phyloP scores from a whole-genome alignment of 2,329 filamentous ascomycete genomes.

The Didymella lethalis region DNA sequence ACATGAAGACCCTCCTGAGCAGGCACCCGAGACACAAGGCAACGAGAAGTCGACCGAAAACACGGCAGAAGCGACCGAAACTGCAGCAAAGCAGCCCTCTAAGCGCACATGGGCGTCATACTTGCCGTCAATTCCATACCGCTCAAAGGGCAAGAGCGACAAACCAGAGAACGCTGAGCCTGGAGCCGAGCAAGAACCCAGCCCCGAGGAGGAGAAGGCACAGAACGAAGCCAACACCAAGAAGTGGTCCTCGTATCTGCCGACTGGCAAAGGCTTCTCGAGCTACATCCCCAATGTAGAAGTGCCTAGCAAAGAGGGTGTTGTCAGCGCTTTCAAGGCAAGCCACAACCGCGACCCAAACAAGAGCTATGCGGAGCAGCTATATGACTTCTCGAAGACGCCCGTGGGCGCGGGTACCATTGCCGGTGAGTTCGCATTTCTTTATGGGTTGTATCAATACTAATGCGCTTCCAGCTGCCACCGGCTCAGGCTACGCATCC shows the following conservation, averaged over 20 bases:
- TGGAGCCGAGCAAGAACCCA: constrained; percentile 32
- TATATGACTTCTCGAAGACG: constrained; percentile 60
- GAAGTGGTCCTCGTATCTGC: constrained; percentile 58
- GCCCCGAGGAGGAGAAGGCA: constrained; percentile 40
- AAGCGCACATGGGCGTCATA: constrained; percentile 52
- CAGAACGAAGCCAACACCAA: constrained; percentile 48
- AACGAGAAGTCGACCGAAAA: constrained; percentile 30
- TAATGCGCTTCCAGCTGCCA: constrained; percentile 46
- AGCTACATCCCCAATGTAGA: constrained; percentile 56
- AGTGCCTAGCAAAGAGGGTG: constrained; percentile 49
- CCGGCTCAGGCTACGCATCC: constrained; percentile 57
- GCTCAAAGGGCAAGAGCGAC: constrained; percentile 35
- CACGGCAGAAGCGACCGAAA: constrained; percentile 14
- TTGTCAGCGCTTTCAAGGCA: constrained; percentile 56
- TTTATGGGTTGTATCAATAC: not conserved
- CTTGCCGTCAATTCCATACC: constrained; percentile 50
- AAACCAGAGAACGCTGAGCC: constrained; percentile 29
- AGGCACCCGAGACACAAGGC: constrained; percentile 39
- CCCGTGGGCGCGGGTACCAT: constrained; percentile 59
- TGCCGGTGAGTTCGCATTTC: constrained; percentile 42
- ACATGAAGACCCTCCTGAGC: constrained; percentile 36
- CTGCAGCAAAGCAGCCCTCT: constrained; percentile 26
- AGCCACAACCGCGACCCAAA: constrained; percentile 56
- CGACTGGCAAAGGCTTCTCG: constrained; percentile 57
- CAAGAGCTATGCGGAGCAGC: constrained; percentile 59